Percentiles rank a stretch among this genome's conserved stretches.
These are phyloP conservation scores for barley (Hordeum vulgare) DNA, from an alignment of 176 grass and related monocot genomes.

Conservation along the genomic window DNA sequence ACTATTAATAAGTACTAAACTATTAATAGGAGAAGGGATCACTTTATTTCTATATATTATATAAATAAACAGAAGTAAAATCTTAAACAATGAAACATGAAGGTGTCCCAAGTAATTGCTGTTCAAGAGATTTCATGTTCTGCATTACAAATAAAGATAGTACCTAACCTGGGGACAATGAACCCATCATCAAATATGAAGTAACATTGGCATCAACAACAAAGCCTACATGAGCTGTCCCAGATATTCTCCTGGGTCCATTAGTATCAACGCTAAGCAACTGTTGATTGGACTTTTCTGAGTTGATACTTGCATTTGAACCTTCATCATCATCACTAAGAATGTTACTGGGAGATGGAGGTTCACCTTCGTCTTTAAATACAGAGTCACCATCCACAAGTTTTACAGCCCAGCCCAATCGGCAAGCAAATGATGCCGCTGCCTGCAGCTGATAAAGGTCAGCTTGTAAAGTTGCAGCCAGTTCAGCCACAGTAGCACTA, in stretches of 20 bases:
- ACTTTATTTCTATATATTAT: background rate
- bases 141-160: conserved; percentile 11
- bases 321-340: conserved; percentile 95
- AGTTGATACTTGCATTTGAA: conserved; percentile 81
- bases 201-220: conserved; percentile 99
- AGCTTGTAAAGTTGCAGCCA: conserved; percentile 87
- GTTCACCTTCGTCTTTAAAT: conserved; percentile 50
- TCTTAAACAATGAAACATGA: background rate
- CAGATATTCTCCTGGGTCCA: conserved; percentile 58
- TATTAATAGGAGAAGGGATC: background rate
- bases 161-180: conserved; percentile 83
- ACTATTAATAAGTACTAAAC: background rate
- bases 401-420: conserved; percentile 87
- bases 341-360: conserved; percentile 52
- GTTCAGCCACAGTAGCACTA: conserved; percentile 92
- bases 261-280: conserved; percentile 37
- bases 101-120: background rate
- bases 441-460: conserved; percentile 87
- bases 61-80: background rate
- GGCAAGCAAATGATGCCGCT: conserved; percentile 93
- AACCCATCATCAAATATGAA: conserved; percentile 99
- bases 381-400: conserved; percentile 64
- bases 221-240: conserved; percentile 78
- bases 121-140: conserved; percentile 5
- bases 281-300: conserved; percentile 71